Base-by-base conservation (phyloP, 108 stramenopile species). In the Stephanodiscus triporus region DNA sequence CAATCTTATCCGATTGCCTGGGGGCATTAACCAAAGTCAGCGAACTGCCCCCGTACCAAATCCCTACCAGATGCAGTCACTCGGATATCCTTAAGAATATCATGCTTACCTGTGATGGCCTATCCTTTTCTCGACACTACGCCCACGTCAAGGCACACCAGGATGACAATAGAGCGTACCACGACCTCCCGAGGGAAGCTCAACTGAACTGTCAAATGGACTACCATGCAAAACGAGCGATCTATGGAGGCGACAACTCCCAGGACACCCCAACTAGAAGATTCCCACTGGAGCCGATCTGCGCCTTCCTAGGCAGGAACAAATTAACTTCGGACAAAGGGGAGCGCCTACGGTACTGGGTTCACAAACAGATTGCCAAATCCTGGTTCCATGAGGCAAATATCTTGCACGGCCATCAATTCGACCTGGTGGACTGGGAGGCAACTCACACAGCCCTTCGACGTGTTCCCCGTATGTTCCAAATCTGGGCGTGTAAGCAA, bases 1-100 rank as follows among this genome's bases (percentile, higher is more conserved):
- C 11, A 0, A 51, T 72, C 16, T 36, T 20, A 7, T 72, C 61
- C 4, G 72, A 72, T 23, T 72, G 72, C 29, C 48, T 71, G 7
- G 70, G 70, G 0, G 70, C 70, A n/a, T n/a, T 71, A 53, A 22
- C 4, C 0, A 63, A 38, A 29, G 40, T 63, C 9, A 14, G 19
- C 0, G 4, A 16, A 1, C 27, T 72, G 0, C 72, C 62, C 24
- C 32, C 43, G 27, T 13, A 29, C 26, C 19, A 29, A 20, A 61
- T 71, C 7, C 70, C 70, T 0, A 19, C 32, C 4, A 26, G 59
- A 47, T 62, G 60, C 27, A 48, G 24, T 23, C 70, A 71, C 30
- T 71, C 60, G 0, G 59, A 71, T 29, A 50, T 61, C 19, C 59
- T 71, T 0, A 71, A 71, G 34, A 36, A 29, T 26, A 45, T 45